Percentiles rank a stretch among this genome's conserved stretches.
Evolutionary conservation across 2,329 filamentous ascomycete species (phyloP).

Genomic region (Aspergillus persii): DNA sequence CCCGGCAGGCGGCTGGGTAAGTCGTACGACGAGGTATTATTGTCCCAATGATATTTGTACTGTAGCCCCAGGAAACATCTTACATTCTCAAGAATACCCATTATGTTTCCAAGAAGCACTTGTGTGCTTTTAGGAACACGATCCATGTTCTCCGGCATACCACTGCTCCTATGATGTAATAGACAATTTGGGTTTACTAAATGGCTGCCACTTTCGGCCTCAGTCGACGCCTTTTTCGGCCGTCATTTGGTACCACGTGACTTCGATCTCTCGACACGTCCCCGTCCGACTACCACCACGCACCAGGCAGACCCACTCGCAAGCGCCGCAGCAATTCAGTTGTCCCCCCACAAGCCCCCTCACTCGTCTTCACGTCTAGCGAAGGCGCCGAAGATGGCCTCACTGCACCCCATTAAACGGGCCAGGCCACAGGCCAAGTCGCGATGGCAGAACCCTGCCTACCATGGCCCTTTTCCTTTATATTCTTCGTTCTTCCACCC

Average conservation of each 20-base stretch:
- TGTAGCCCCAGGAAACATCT: no score
- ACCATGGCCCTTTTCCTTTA: no score
- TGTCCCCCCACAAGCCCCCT: neutral
- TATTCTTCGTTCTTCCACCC: no score
- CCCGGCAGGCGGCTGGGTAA: no score
- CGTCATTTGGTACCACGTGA: slow-evolving; percentile 7
- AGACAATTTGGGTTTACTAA: slow-evolving; percentile 12
- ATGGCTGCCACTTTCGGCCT: slow-evolving; percentile 10
- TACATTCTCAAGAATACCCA: no score
- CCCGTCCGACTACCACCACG: neutral
- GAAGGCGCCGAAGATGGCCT: neutral
- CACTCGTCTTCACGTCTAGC: neutral
- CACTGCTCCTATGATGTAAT: neutral
- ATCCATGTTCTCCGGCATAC: no score
- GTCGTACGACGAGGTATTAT: no score
- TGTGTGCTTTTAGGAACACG: no score
- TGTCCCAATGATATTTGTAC: no score
- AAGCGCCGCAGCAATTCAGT: neutral
- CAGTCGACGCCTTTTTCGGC: slow-evolving; percentile 7
- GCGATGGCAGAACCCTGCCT: neutral
- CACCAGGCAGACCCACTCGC: neutral
- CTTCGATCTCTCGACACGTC: neutral
- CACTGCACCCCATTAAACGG: neutral
- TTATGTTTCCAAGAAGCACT: no score
- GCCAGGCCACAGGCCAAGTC: neutral